Conservation (phyloP, 257 asterid genomes). For the Jacaranda mimosifolia region DNA sequence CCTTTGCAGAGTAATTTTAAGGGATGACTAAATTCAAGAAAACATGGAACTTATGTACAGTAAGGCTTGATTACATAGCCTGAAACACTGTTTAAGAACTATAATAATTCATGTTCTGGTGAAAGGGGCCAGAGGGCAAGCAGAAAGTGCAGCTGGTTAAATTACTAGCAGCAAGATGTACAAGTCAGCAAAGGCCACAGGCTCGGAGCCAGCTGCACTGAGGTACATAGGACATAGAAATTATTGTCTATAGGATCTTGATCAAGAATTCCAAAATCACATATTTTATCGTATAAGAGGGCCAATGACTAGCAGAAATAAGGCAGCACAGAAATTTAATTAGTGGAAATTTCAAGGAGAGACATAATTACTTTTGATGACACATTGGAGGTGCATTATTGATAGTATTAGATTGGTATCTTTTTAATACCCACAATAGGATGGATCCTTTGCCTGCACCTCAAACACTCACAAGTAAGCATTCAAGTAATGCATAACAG, state of each 20-base stretch:
- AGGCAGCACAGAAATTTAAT: neutral
- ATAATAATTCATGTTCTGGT: neutral
- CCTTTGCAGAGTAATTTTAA: neutral
- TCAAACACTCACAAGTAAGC: conserved; percentile 21
- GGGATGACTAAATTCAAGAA: conserved; percentile 13
- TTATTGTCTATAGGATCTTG: conserved; percentile 5
- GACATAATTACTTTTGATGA: neutral
- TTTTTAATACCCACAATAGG: neutral
- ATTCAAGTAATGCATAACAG: neutral
- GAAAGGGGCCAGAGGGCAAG: neutral
- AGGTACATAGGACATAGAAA: neutral
- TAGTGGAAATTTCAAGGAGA: neutral
- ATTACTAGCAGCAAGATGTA: conserved; percentile 4
- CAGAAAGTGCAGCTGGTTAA: neutral
- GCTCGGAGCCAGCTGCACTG: conserved; percentile 10
- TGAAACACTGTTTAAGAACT: conserved; percentile 9
- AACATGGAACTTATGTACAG: conserved; percentile 13
- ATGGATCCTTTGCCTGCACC: neutral
- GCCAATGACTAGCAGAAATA: neutral
- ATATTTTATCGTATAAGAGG: neutral
- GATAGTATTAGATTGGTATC: neutral
- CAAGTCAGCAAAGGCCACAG: neutral
- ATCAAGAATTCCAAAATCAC: conserved; percentile 22
- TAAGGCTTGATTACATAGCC: conserved; percentile 10
- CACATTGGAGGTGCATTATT: neutral